Conservation (phyloP, 164 flowering plant species). For the Umbilicus rupestris region DNA sequence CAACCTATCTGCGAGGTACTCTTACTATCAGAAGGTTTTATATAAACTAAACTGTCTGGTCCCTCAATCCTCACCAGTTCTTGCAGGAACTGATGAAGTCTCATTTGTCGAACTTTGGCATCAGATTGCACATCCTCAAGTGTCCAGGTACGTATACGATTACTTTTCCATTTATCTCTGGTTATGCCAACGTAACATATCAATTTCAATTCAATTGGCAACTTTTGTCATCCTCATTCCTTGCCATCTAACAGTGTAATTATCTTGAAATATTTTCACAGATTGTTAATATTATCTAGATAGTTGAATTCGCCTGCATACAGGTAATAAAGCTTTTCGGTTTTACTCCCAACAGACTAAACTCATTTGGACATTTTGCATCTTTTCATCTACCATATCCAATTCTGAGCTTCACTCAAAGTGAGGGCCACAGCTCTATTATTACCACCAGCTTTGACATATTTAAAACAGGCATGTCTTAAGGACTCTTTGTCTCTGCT, state of each 20-base stretch:
- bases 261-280: neutral
- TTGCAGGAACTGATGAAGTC: neutral
- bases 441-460: slow-evolving; percentile 2
- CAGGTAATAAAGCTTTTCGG: no score
- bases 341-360: no score
- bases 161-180: neutral
- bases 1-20: slow-evolving; percentile 90
- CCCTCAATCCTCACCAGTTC: neutral
- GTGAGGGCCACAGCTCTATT: neutral
- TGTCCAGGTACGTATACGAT: neutral
- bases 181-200: neutral
- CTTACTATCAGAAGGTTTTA: neutral
- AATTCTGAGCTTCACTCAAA: neutral
- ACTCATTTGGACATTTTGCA: no score
- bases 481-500: neutral
- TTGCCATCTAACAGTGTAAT: neutral
- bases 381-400: slow-evolving; percentile 2
- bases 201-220: neutral
- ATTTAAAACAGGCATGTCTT: neutral
- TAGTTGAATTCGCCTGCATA: no score
- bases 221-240: slow-evolving; percentile 1
- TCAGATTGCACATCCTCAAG: neutral
- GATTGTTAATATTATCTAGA: no score
- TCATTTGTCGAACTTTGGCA: neutral
- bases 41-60: no score